Base-by-base conservation (phyloP, 257 asterid species). In the Gentiana straminea region DNA sequence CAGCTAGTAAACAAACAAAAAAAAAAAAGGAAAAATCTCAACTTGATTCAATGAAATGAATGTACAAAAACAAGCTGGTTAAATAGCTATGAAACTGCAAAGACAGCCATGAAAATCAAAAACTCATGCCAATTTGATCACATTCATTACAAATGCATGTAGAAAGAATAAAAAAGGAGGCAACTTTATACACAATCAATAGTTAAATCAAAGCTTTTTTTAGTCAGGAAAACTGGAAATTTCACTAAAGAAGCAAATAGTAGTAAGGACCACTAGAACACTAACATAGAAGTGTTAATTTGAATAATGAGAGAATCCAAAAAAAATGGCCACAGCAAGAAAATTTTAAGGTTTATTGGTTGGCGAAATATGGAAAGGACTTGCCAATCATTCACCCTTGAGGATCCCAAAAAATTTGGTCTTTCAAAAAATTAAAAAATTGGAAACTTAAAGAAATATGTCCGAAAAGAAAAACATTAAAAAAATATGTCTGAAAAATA, bases 101-200 rank as follows among this genome's bases (percentile, higher is more conserved):
- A 24, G 24, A 24, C 24, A 24, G 24, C 46, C 54, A 6, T 54
- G 44, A 45, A 24, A 24, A 24, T 59, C 70, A 58, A 62, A 65
- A 67, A 73, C 59, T 54, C 48, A 58, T 24, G 24, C 1, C 24
- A 66, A 69, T 64, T 63, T 68, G 58, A 67, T 43, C 58, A 72
- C 1, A 67, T 58, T 59, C 63, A 41, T 53, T 52, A 56, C 73
- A 84, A 86, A 84, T 70, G 75, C 73, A 74, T 68, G 72, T 62
- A 36, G 49, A 80, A 67, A 35, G 69, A 62, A 58, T 63, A 57
- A 5, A 41, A 41, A 64, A 69, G 51, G 53, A 56, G 49, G 70
- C 24, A 24, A 24, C 24, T 24, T 24, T 24, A 24, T 24, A 24
- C 61, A 70, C 65, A 61, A 69, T 54, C 70, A 73, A 64, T 50